A percentile compares a stretch with the other conserved stretches of the same genome.
Conservation (phyloP, 2,329 filamentous ascomycete genomes). For the Ophiostoma piceae region DNA sequence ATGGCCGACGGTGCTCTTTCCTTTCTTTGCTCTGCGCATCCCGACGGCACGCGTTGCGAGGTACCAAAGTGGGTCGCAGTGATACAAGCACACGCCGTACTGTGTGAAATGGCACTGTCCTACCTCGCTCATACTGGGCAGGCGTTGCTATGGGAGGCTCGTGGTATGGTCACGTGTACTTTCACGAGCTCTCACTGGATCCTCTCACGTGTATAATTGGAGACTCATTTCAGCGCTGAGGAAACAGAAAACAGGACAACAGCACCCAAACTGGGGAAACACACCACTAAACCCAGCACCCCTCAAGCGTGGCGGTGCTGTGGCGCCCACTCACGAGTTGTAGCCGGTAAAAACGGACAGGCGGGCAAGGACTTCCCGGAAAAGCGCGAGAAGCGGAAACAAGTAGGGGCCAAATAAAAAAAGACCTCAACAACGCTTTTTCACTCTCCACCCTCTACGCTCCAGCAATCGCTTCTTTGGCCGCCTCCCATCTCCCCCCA, state of each 20-base stretch:
- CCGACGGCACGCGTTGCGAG: background rate
- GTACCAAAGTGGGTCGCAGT: background rate
- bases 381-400: conserved; percentile 28
- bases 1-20: too few species aligned
- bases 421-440: conserved; percentile 26
- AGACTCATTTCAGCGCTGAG: background rate
- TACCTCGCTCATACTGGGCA: too few species aligned
- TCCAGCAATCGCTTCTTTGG: conserved; percentile 29
- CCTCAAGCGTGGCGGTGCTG: conserved; percentile 13
- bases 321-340: conserved; percentile 23
- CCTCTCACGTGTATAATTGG: background rate
- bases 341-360: conserved; percentile 27
- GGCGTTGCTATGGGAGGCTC: too few species aligned
- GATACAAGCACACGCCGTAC: background rate
- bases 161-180: background rate
- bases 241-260: background rate
- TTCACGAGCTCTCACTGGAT: background rate
- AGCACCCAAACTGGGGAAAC: background rate
- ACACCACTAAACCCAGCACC: background rate
- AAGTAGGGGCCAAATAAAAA: conserved; percentile 24
- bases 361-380: conserved; percentile 27
- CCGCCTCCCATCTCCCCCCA: conserved; percentile 24
- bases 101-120: background rate
- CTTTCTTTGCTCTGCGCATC: background rate
- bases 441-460: conserved; percentile 21